Conservation (phyloP, 768 basidiomycete species). For the Guyanaporus albipodus region DNA sequence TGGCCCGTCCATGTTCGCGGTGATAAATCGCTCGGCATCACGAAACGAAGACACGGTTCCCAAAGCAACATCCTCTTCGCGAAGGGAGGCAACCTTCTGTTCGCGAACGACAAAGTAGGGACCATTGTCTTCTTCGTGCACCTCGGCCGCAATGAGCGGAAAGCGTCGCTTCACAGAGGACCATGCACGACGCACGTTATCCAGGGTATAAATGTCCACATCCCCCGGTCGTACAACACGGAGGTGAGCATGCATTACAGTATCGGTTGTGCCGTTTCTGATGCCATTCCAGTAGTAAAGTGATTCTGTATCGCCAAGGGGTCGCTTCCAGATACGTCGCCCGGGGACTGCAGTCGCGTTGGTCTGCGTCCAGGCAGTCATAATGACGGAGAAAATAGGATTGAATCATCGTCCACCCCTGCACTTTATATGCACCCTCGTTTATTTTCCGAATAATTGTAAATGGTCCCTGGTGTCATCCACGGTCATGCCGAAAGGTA, state of each 20-base stretch:
- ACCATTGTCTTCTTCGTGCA: conserved; percentile 24
- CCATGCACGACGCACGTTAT: conserved; percentile 44
- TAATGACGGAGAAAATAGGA: background rate
- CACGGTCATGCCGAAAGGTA: too few species aligned
- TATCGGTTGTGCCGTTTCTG: conserved; percentile 43
- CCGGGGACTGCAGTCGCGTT: background rate
- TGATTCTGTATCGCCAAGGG: conserved; percentile 40
- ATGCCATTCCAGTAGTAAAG: conserved; percentile 34
- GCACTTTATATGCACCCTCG: background rate
- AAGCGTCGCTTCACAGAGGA: conserved; percentile 42
- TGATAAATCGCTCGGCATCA: conserved; percentile 34
- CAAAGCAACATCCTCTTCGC: conserved; percentile 36
- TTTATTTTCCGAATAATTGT: too few species aligned
- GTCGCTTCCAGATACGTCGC: background rate
- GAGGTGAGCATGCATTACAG: conserved; percentile 36
- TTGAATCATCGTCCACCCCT: too few species aligned
- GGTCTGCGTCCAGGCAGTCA: conserved; percentile 1
- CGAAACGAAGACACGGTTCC: conserved; percentile 32
- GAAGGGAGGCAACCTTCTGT: conserved; percentile 22
- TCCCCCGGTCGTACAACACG: too few species aligned
- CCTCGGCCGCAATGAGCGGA: conserved; percentile 52
- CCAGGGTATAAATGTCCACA: conserved; percentile 18
- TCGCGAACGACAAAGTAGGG: conserved; percentile 40
- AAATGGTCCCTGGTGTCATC: too few species aligned
- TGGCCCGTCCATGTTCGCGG: conserved; percentile 32